Evolutionary conservation across 306 rosid genomes (phyloP).

Genomic region (Begonia masoniana): DNA sequence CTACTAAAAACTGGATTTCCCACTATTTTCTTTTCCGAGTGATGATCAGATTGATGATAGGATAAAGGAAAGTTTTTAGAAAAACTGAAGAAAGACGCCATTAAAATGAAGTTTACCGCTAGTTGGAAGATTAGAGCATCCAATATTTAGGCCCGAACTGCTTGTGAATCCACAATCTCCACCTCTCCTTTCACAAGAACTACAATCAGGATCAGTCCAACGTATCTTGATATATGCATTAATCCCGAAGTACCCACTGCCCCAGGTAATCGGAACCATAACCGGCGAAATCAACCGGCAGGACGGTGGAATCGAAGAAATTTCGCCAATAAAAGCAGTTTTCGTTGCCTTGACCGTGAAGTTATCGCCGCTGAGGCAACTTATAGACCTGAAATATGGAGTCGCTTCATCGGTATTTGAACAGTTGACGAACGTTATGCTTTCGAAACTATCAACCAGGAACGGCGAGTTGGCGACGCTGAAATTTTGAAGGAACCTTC

Average conservation of each 20-base stretch:
- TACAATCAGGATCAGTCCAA: constrained; percentile 34
- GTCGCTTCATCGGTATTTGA: constrained; percentile 2
- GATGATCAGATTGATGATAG: too few species aligned
- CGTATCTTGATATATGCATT: constrained; percentile 13
- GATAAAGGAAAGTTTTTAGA: too few species aligned
- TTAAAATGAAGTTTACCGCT: constrained; percentile 18
- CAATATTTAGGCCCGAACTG: constrained; percentile 1
- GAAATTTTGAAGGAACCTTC: constrained; percentile 9
- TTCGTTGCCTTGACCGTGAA: not conserved
- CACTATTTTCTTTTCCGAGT: too few species aligned
- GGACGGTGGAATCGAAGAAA: not conserved
- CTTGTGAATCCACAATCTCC: constrained; percentile 25
- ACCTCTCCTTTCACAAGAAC: constrained; percentile 12
- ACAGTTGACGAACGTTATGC: constrained; percentile 32
- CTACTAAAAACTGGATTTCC: too few species aligned
- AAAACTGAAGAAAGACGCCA: too few species aligned
- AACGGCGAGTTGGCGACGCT: constrained; percentile 19
- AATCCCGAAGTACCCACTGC: constrained; percentile 3
- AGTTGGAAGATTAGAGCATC: constrained; percentile 17
- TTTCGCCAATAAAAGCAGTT: not conserved
- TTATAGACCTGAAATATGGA: not conserved
- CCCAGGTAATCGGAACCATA: constrained; percentile 12
- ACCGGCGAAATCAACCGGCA: constrained; percentile 24
- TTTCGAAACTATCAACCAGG: not conserved
- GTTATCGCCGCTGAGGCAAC: constrained; percentile 18